Percentiles rank a stretch among this genome's conserved stretches.
These are phyloP conservation scores for Dothistroma pini DNA, from an alignment of 2,329 filamentous ascomycete genomes.

Conservation along the genomic window DNA sequence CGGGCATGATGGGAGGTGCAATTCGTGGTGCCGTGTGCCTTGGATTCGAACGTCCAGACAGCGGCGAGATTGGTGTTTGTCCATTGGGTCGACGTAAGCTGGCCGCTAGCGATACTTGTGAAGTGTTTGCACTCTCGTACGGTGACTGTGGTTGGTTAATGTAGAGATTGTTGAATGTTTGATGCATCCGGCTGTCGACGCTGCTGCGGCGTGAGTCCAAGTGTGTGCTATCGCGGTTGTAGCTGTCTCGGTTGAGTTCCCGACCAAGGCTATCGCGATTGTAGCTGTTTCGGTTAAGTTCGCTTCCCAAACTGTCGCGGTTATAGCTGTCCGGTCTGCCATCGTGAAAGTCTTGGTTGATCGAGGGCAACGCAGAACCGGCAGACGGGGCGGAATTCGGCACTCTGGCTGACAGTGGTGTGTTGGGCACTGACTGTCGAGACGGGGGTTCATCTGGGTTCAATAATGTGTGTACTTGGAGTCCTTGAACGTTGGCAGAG, in stretches of 20 bases:
- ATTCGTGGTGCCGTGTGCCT: slow-evolving; percentile 53
- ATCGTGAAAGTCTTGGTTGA: slow-evolving; percentile 52
- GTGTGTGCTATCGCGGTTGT: slow-evolving; percentile 38
- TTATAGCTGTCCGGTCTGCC: slow-evolving; percentile 43
- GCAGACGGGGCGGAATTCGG: slow-evolving; percentile 34
- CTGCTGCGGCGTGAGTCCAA: slow-evolving; percentile 67
- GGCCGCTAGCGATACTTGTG: slow-evolving; percentile 69
- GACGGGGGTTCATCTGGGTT: slow-evolving; percentile 50
- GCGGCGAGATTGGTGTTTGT: slow-evolving; percentile 44
- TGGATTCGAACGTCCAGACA: slow-evolving; percentile 34
- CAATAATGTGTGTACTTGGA: slow-evolving; percentile 49
- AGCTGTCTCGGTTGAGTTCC: slow-evolving; percentile 26
- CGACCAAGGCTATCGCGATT: slow-evolving; percentile 26
- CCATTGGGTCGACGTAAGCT: slow-evolving; percentile 57
- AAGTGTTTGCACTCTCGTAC: slow-evolving; percentile 73
- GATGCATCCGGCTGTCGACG: slow-evolving; percentile 74
- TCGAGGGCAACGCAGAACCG: slow-evolving; percentile 48
- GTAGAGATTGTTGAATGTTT: slow-evolving; percentile 65
- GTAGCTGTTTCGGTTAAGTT: slow-evolving; percentile 36
- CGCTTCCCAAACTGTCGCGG: slow-evolving; percentile 22
- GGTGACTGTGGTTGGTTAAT: slow-evolving; percentile 62
- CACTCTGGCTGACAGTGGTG: slow-evolving; percentile 40
- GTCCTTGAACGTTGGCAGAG: slow-evolving; percentile 44
- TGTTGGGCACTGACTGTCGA: slow-evolving; percentile 42
- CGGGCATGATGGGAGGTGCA: slow-evolving; percentile 71